phyloP scores from a whole-genome alignment of 2,329 filamentous ascomycete genomes.

The Xylaria hypoxylon region DNA sequence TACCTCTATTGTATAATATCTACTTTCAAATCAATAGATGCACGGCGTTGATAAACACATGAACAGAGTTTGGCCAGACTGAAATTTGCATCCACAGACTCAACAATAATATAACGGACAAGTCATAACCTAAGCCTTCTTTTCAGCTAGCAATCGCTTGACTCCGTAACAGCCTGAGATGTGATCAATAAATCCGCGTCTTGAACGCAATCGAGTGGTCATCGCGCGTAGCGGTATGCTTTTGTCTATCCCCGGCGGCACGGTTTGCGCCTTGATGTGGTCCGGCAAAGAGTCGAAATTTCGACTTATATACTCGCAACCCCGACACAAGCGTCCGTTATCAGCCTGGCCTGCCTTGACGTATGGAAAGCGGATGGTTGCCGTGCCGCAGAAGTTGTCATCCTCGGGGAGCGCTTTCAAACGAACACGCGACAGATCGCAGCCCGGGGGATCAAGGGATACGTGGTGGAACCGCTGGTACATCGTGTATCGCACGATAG shows the following conservation, averaged over 20 bases:
- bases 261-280: slow-evolving; percentile 4
- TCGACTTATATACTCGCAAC: slow-evolving; percentile 39
- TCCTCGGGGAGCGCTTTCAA: slow-evolving; percentile 37
- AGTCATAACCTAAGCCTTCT: not conserved
- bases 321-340: slow-evolving; percentile 43
- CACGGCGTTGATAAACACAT: not conserved
- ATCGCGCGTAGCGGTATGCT: slow-evolving; percentile 25
- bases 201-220: slow-evolving; percentile 41
- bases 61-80: not conserved
- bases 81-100: not conserved
- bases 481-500: slow-evolving; percentile 14
- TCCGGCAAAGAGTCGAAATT: slow-evolving; percentile 15
- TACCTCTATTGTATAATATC: too few relatives aligned
- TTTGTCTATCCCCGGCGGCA: slow-evolving; percentile 9
- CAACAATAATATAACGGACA: not conserved
- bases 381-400: slow-evolving; percentile 46
- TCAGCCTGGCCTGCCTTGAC: slow-evolving; percentile 39
- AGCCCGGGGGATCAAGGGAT: slow-evolving; percentile 41
- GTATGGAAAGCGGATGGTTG: slow-evolving; percentile 46
- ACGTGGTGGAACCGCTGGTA: slow-evolving; percentile 41
- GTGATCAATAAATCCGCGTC: slow-evolving; percentile 42
- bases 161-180: slow-evolving; percentile 43
- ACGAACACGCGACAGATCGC: slow-evolving; percentile 42
- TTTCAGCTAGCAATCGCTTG: slow-evolving; percentile 16
- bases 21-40: not conserved